Evolutionary conservation across 257 asterid genomes (phyloP), one percentile per base, ranked within the genome.

Genomic region (Nicotiana noctiflora): DNA sequence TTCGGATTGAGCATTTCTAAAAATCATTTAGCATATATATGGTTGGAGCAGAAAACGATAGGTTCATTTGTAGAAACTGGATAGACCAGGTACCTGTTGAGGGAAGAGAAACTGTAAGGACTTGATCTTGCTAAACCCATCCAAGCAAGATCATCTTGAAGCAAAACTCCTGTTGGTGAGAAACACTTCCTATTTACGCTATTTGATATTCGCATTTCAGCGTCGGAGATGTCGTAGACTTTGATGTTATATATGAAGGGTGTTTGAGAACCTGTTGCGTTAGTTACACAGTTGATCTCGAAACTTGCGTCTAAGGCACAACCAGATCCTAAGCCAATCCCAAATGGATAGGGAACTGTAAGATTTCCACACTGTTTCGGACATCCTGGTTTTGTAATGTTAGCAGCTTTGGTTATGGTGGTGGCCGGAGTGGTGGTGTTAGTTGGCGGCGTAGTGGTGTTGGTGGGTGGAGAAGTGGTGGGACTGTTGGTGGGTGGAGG

Each of bases 31-130:
- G 29, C 27, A 5, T 6, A 13, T 64, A 13, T 63, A 27, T 63
- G 70, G 13, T 62, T 62, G 3, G n/a, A 65, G 74, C 23, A 68
- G 32, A 68, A 68, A n/a, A 40, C 44, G 10, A 19, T 0, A 40
- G 14, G 56, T 40, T 68, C 17, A 40, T 32, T 68, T 40, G 11
- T 34, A 1, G 44, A 34, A 1, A 34, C 44, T 40, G 46, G 3
- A 40, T 40, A 25, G 31, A 32, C 17, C 11, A 13, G 2, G 2
- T 70, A 70, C 82, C 77, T 86, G 86, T 93, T 31, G 1, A 82
- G 56, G 6, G 83, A 82, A 2, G 98, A 91, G 84, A 88, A 91
- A 81, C 88, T 88, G 88, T 63, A 90, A 0, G 94, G 87, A 0
- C 61, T 25, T 25, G 88, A 80, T 3, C 13, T 8, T 12, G 3